Conservation (phyloP, 768 basidiomycete genomes). For the Russula foetens region DNA sequence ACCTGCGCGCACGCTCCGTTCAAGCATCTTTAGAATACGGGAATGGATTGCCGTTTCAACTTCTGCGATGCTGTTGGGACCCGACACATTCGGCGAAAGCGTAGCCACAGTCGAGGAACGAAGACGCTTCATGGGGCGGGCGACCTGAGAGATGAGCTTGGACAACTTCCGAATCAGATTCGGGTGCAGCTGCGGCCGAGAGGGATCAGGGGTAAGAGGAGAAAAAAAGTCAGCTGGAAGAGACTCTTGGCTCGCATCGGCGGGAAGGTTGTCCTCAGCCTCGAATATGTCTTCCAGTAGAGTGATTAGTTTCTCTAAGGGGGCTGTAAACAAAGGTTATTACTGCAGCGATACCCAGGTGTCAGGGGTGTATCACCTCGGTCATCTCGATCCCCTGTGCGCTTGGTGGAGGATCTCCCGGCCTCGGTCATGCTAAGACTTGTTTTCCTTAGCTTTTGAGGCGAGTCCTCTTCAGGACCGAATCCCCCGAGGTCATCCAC, state of each 20-base stretch:
- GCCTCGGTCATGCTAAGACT: slow-evolving; percentile 26
- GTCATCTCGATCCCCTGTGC: slow-evolving; percentile 71
- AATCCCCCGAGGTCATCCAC: slow-evolving; percentile 23
- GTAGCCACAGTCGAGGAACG: slow-evolving; percentile 34
- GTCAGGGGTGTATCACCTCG: slow-evolving; percentile 37
- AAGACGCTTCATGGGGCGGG: slow-evolving; percentile 60
- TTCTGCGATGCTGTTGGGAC: slow-evolving; percentile 46
- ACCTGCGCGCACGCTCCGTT: slow-evolving; percentile 67
- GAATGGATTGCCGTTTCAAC: slow-evolving; percentile 56
- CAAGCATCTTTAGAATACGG: slow-evolving; percentile 67
- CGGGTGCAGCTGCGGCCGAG: slow-evolving; percentile 53
- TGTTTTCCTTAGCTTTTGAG: slow-evolving; percentile 30
- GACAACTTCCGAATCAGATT: slow-evolving; percentile 57
- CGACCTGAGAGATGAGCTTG: slow-evolving; percentile 58
- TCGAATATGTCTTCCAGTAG: slow-evolving; percentile 82
- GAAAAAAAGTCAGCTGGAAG: slow-evolving; percentile 61
- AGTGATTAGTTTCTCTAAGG: slow-evolving; percentile 67
- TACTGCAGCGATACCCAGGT: background rate
- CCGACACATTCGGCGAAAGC: slow-evolving; percentile 40
- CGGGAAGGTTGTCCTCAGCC: slow-evolving; percentile 62
- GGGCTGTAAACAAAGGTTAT: slow-evolving; percentile 32
- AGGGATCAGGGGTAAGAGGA: slow-evolving; percentile 44
- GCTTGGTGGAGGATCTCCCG: slow-evolving; percentile 43
- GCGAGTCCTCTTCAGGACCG: slow-evolving; percentile 34
- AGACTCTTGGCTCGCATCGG: slow-evolving; percentile 42